A percentile compares a stretch with the other conserved stretches of the same genome.
Evolutionary conservation across 2,329 filamentous ascomycete species (phyloP).

Genomic region (Paecilomyces sp.): DNA sequence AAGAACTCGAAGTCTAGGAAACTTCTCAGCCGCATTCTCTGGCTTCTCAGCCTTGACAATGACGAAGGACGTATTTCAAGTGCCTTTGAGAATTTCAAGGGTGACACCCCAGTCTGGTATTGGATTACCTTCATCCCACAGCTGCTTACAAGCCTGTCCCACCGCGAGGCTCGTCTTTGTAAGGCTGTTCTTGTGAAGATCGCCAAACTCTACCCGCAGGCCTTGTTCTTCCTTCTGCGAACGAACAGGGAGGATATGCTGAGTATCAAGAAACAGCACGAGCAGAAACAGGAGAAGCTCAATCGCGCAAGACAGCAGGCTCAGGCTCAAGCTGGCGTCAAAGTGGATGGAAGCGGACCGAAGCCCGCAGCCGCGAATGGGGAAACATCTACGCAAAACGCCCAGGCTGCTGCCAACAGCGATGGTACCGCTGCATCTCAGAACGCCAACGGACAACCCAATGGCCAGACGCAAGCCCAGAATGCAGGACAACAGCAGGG

Average conservation of each 20-base stretch:
- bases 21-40: slow-evolving; percentile 84
- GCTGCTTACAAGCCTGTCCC: slow-evolving; percentile 79
- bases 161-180: slow-evolving; percentile 83
- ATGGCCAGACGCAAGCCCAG: slow-evolving; percentile 14
- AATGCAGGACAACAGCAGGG: slow-evolving; percentile 12
- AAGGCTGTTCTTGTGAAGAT: slow-evolving; percentile 85
- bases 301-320: slow-evolving; percentile 51
- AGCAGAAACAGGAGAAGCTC: slow-evolving; percentile 53
- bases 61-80: slow-evolving; percentile 72
- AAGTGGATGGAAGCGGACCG: slow-evolving; percentile 12
- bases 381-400: slow-evolving; percentile 39
- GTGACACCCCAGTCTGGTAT: slow-evolving; percentile 96
- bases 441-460: slow-evolving; percentile 15
- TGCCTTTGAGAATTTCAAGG: slow-evolving; percentile 94
- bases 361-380: slow-evolving; percentile 38
- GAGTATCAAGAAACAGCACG: slow-evolving; percentile 82
- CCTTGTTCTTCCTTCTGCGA: slow-evolving; percentile 88
- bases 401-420: slow-evolving; percentile 37
- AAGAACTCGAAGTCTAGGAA: slow-evolving; percentile 97
- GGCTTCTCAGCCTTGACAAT: slow-evolving; percentile 91
- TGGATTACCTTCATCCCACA: slow-evolving; percentile 99
- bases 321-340: slow-evolving; percentile 16
- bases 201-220: slow-evolving; percentile 90
- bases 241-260: slow-evolving; percentile 93
- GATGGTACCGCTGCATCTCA: slow-evolving; percentile 19